These are phyloP conservation scores for Akanthomyces lecanii DNA, from an alignment of 2,329 filamentous ascomycete species.

Conservation along the genomic window DNA sequence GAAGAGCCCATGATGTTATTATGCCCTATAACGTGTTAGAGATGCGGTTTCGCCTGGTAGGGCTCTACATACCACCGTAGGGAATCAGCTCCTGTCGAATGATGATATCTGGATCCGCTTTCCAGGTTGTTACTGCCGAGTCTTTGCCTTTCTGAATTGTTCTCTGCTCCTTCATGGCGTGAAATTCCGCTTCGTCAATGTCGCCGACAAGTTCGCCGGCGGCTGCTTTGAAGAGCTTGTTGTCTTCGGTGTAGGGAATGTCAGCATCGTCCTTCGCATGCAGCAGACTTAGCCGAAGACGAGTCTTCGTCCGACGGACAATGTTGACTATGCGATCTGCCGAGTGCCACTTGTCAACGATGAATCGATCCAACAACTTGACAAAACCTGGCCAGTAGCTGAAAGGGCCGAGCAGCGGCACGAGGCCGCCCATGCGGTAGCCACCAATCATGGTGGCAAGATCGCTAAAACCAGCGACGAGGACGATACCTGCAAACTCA, in stretches of 20 bases:
- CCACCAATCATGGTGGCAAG: constrained; percentile 68
- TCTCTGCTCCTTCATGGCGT: constrained; percentile 41
- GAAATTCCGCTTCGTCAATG: constrained; percentile 35
- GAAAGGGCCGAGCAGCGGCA: constrained; percentile 77
- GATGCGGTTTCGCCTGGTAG: too few relatives aligned
- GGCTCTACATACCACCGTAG: constrained; percentile 46
- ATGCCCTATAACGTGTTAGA: constrained; percentile 48
- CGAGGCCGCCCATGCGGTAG: constrained; percentile 72
- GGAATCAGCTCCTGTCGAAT: constrained; percentile 53
- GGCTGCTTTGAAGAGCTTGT: constrained; percentile 58
- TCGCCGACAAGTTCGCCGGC: constrained; percentile 45
- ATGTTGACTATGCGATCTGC: constrained; percentile 59
- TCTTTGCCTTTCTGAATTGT: constrained; percentile 42
- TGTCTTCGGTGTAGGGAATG: constrained; percentile 70
- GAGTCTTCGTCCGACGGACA: constrained; percentile 46
- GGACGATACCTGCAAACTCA: constrained; percentile 74
- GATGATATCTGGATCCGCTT: constrained; percentile 40
- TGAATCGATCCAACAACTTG: constrained; percentile 53
- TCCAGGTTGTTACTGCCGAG: constrained; percentile 46
- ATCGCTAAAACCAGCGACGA: constrained; percentile 75
- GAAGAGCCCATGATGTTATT: constrained; percentile 65
- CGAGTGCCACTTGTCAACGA: constrained; percentile 81
- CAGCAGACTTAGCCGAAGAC: constrained; percentile 65
- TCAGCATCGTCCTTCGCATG: constrained; percentile 79
- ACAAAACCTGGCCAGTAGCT: constrained; percentile 61